Conservation (phyloP, 768 basidiomycete species). For the Gyrodon lividus region DNA sequence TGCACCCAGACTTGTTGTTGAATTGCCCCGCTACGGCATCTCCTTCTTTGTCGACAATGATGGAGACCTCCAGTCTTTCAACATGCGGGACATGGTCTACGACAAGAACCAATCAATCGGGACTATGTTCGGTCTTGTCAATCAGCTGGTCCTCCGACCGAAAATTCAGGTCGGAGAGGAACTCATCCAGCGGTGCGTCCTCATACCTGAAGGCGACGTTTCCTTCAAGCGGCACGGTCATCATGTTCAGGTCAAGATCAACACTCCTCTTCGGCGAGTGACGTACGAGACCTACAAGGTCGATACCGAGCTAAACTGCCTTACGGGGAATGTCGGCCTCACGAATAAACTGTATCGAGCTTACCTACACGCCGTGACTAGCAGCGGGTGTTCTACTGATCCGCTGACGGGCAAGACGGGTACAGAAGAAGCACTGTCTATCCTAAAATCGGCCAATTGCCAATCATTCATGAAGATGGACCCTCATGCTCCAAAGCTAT, state of each 20-base stretch:
- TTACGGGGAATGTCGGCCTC: slow-evolving; percentile 21
- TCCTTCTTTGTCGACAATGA: slow-evolving; percentile 34
- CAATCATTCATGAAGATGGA: slow-evolving; percentile 38
- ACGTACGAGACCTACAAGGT: slow-evolving; percentile 25
- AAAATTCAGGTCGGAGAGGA: slow-evolving; percentile 1
- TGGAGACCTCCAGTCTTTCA: slow-evolving; percentile 35
- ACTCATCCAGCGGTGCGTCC: slow-evolving; percentile 5
- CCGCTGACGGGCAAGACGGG: slow-evolving; percentile 43
- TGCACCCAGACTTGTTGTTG: slow-evolving; percentile 10
- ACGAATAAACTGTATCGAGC: slow-evolving; percentile 30
- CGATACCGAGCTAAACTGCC: slow-evolving; percentile 24
- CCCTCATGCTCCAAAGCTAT: slow-evolving; percentile 24
- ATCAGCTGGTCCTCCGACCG: slow-evolving; percentile 36
- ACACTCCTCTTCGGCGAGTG: neutral
- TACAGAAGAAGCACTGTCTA: slow-evolving; percentile 38
- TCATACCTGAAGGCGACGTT: slow-evolving; percentile 8
- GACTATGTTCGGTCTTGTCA: slow-evolving; percentile 40
- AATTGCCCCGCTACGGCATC: slow-evolving; percentile 36
- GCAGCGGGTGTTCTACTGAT: slow-evolving; percentile 36
- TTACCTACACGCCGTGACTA: slow-evolving; percentile 43
- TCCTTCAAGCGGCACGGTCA: neutral
- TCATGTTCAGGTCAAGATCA: neutral
- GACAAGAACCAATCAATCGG: slow-evolving; percentile 38
- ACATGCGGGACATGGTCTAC: slow-evolving; percentile 38
- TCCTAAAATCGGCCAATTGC: slow-evolving; percentile 34